phyloP scores from a whole-genome alignment of 2,329 filamentous ascomycete genomes.

The Aspergillus aculeatinus region DNA sequence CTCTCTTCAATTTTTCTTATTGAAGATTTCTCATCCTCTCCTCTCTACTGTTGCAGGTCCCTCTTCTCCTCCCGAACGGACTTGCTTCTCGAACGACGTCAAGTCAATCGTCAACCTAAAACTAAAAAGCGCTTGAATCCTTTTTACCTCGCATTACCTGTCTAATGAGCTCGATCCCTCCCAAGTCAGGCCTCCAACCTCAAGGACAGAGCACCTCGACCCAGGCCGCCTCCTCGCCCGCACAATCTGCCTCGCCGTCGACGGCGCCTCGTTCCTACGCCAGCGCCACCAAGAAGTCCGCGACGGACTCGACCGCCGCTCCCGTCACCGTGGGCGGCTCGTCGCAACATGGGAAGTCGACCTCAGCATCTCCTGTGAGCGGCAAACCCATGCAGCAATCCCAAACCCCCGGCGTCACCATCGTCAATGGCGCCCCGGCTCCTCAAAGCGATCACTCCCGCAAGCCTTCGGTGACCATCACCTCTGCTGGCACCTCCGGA shows the following conservation, averaged over 20 bases:
- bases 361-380: conserved; percentile 77
- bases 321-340: conserved; percentile 55
- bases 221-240: conserved; percentile 45
- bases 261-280: conserved; percentile 60
- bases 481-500: conserved; percentile 73
- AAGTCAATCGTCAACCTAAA: not conserved
- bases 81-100: not conserved
- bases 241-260: conserved; percentile 43
- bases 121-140: conserved; percentile 9
- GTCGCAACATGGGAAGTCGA: conserved; percentile 57
- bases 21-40: conserved; percentile 11
- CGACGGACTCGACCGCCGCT: conserved; percentile 52
- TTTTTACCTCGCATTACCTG: conserved; percentile 29
- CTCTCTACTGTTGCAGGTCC: conserved; percentile 21
- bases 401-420: conserved; percentile 51
- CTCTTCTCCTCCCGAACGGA: conserved; percentile 9
- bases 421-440: conserved; percentile 64
- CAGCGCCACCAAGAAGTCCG: conserved; percentile 60
- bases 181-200: conserved; percentile 50
- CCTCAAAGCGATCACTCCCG: conserved; percentile 69
- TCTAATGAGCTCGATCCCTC: conserved; percentile 63
- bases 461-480: conserved; percentile 91
- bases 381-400: conserved; percentile 64
- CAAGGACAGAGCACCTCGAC: conserved; percentile 50
- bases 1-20: conserved; percentile 5